Percentiles rank a stretch among this genome's conserved stretches.
These are phyloP conservation scores for Tilletia setariae DNA, from an alignment of 1,284 basidiomycete species.

Conservation along the genomic window DNA sequence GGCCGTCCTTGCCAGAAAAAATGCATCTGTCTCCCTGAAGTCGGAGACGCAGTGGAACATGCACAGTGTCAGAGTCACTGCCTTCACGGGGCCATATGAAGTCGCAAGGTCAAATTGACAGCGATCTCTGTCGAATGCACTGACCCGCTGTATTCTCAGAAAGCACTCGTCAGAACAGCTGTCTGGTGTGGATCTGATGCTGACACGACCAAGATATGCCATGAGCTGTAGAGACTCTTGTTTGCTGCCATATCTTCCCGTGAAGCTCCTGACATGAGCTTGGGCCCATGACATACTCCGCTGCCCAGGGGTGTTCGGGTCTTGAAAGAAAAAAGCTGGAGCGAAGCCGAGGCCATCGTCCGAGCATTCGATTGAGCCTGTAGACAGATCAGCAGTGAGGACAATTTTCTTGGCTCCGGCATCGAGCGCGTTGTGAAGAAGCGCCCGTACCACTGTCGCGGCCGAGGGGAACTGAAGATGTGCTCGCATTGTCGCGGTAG, in stretches of 20 bases:
- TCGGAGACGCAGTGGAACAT: too few species aligned
- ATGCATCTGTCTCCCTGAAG: background rate
- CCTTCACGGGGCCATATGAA: background rate
- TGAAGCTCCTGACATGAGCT: too few species aligned
- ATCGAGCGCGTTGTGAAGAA: conserved; percentile 8
- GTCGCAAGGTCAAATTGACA: background rate
- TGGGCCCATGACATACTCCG: too few species aligned
- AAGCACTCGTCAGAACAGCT: background rate
- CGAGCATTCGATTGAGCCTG: background rate
- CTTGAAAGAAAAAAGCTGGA: too few species aligned
- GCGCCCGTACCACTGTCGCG: background rate
- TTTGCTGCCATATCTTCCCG: background rate
- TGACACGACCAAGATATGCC: conserved; percentile 3
- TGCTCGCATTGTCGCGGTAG: background rate
- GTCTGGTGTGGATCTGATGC: background rate
- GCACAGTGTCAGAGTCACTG: background rate
- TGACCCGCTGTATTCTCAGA: background rate
- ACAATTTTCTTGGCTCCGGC: background rate
- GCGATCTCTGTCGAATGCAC: background rate
- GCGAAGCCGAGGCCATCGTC: conserved; percentile 5
- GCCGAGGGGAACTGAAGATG: background rate
- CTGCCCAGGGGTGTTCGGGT: too few species aligned
- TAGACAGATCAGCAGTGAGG: background rate
- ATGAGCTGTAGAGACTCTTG: background rate
- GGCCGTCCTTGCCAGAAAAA: background rate